Evolutionary conservation across 805 yeast genomes (phyloP), one percentile per base, ranked within the genome.

Genomic region (Maudiozyma pseudohumilis): DNA sequence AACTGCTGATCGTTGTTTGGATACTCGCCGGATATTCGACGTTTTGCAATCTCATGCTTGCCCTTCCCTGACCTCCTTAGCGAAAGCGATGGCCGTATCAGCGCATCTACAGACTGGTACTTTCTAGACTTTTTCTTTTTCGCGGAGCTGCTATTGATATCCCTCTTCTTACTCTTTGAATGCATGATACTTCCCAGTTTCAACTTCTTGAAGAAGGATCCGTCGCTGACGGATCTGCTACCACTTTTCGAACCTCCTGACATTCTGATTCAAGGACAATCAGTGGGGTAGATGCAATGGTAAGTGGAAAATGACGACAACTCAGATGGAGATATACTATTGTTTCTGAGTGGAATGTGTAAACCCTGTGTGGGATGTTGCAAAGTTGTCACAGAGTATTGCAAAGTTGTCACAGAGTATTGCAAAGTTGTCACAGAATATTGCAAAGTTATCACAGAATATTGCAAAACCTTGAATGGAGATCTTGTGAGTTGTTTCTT

Each of bases 1-100:
- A 8, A 11, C 18, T 28, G 24, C 3, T 25, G 10, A 27, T 25
- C 28, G n/a, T 23, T 36, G 9, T 30, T 31, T 10, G 32, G 34
- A 13, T 18, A 8, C 9, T 43, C 45, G 2, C 41, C 21, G 5
- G 41, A 24, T 6, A 49, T 36, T 30, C 50, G 38, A 32, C 55
- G 44, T 33, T 47, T 51, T 1, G 53, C 55, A 31, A 50, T 48
- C 16, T 45, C 47, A 6, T 43, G 38, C 22, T 36, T 41, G 6
- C 46, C 49, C 21, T 40, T 42, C 21, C 40, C 40, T 6, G 43
- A 36, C 29, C 34, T 39, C 19, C 45, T 32, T 35, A 42, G 35
- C 15, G 50, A 41, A 15, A 42, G 15, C 4, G 49, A 45, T 9
- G 43, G 25, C 34, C 43, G 34, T 4, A 31, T 13, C 10, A 38